Evolutionary conservation across 768 basidiomycete genomes (phyloP).

Genomic region (Rhizopogon salebrosus): DNA sequence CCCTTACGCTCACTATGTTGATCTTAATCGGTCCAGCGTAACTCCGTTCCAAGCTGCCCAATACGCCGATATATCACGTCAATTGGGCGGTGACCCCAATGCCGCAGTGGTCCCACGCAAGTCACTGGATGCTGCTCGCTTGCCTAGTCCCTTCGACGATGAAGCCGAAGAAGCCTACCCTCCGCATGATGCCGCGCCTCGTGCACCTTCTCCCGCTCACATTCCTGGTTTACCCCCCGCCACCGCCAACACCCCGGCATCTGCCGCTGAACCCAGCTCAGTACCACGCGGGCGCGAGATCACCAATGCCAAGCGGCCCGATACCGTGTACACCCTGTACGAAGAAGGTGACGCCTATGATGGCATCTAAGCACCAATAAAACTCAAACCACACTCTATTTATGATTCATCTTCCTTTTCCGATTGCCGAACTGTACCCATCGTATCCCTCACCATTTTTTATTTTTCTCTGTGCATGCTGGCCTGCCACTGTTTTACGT

Average conservation of each 20-base stretch:
- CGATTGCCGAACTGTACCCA: slow-evolving; percentile 15
- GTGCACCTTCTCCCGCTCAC: slow-evolving; percentile 32
- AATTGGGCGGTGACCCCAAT: slow-evolving; percentile 35
- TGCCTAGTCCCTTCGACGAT: slow-evolving; percentile 27
- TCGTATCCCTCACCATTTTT: slow-evolving; percentile 16
- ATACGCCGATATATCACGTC: slow-evolving; percentile 64
- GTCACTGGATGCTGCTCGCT: slow-evolving; percentile 16
- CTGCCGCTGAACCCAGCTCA: slow-evolving; percentile 8
- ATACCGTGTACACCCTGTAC: slow-evolving; percentile 48
- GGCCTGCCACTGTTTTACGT: slow-evolving; percentile 18
- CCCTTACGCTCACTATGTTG: slow-evolving; percentile 45
- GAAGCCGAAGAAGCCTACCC: neutral
- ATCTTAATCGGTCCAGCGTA: slow-evolving; percentile 63
- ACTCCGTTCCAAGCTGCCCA: slow-evolving; percentile 74
- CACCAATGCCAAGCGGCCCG: slow-evolving; percentile 30
- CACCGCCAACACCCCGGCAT: slow-evolving; percentile 8
- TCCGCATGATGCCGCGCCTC: neutral
- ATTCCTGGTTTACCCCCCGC: slow-evolving; percentile 6
- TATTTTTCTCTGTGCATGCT: slow-evolving; percentile 12
- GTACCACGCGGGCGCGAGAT: slow-evolving; percentile 6
- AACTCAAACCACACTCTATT: neutral
- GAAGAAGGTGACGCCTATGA: slow-evolving; percentile 66
- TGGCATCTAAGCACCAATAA: slow-evolving; percentile 42
- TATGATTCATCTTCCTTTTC: slow-evolving; percentile 9
- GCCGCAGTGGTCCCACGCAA: slow-evolving; percentile 14